Percentiles rank a stretch among this genome's conserved stretches.
Conservation (phyloP, 2,329 filamentous ascomycete species). For the Kalmusia sp. region DNA sequence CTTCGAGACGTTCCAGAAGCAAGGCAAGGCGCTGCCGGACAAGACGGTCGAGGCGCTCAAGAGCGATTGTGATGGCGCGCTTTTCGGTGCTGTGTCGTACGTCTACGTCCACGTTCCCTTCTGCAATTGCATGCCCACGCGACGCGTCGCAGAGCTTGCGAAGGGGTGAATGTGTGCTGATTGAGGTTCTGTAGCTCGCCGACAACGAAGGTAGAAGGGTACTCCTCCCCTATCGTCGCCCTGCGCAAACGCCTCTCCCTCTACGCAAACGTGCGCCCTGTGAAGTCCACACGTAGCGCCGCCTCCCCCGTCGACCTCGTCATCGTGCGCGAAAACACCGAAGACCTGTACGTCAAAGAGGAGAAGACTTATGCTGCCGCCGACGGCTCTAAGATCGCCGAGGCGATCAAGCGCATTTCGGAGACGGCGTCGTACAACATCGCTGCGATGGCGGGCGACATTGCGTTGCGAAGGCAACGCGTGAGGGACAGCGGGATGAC, state of each 20-base stretch:
- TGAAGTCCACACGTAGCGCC: slow-evolving; percentile 78
- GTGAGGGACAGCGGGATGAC: slow-evolving; percentile 68
- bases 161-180: not conserved
- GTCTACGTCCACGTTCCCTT: not conserved
- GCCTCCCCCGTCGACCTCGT: slow-evolving; percentile 84
- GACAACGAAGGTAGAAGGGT: slow-evolving; percentile 86
- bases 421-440: slow-evolving; percentile 86
- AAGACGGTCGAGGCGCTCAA: slow-evolving; percentile 88
- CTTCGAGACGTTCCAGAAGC: slow-evolving; percentile 91
- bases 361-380: slow-evolving; percentile 81
- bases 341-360: slow-evolving; percentile 98
- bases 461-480: slow-evolving; percentile 84
- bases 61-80: slow-evolving; percentile 90
- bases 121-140: not conserved
- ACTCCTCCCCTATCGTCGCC: slow-evolving; percentile 95
- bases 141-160: not conserved
- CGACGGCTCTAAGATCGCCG: slow-evolving; percentile 81
- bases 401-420: slow-evolving; percentile 97
- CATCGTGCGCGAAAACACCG: slow-evolving; percentile 98
- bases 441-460: slow-evolving; percentile 91
- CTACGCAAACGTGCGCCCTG: slow-evolving; percentile 96
- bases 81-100: slow-evolving; percentile 90
- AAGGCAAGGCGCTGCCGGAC: slow-evolving; percentile 86
- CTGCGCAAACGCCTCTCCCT: slow-evolving; percentile 94
- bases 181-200: slow-evolving; percentile 68